Evolutionary conservation across 1,139 yeast genomes (phyloP), one percentile per base, ranked within the genome.

Genomic region (Meyerozyma sp.): DNA sequence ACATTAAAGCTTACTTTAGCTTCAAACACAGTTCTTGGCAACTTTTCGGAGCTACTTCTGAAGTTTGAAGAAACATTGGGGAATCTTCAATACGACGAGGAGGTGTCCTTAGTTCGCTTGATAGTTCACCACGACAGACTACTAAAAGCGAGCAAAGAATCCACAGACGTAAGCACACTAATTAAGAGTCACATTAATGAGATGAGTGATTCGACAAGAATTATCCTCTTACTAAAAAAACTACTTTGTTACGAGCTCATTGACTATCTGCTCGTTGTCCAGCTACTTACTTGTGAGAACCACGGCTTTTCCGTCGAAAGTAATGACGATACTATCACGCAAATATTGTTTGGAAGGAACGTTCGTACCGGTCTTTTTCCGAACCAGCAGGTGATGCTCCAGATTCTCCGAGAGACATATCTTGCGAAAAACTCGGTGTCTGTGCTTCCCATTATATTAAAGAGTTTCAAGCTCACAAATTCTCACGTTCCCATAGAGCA

Each of bases 241-340:
- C 44, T 47, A n/a, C 18, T 46, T 8, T 41, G 44, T 23, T 46
- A 38, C 28, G 47, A 45, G 16, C 21, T 43, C 3, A 36, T 47
- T 9, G 41, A 36, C 36, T 32, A 41, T 11, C 39, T 20, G 21
- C 44, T 45, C 10, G 20, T 45, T 16, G 37, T 34, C 5, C 16
- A 18, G 25, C 26, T 34, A 34, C 37, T 34, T 9, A 10, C 14
- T 5, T 4, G 26, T 9, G 37, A 34, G 5, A 18, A 18, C 11
- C n/a, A 8, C 11, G 37, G 37, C 14, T 30, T 30, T 8, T 30
- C 34, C 10, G 34, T 8, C 3, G 34, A 30, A 16, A 30, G 20
- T 8, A 18, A 34, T 16, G 5, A 34, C 8, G 8, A 18, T 4
- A 20, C 26, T 5, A 34, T 20, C 26, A 34, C 5, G n/a, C 26